Base-by-base conservation (phyloP, 208 protist genomes). In the Wallacemonas sp. region DNA sequence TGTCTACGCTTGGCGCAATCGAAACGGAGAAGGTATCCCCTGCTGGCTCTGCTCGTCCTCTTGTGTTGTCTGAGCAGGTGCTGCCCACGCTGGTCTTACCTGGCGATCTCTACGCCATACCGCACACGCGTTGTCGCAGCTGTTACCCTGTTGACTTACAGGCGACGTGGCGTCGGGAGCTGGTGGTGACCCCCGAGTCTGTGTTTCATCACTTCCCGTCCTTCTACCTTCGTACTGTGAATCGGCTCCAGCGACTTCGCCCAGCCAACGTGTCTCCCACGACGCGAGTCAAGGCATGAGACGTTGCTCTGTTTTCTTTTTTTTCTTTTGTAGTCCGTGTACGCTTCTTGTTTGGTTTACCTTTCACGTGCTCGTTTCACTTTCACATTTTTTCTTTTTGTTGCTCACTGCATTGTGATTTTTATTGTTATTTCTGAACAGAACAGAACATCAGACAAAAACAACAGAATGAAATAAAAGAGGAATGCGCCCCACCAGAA, bases 161-260 rank as follows among this genome's bases (percentile, higher is more conserved):
- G 12, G 54, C 33, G 5, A 27, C 69, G 12, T 72, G 66, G 77
- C 66, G 79, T 9, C 28, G 61, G 12, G 47, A 72, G 45, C 21
- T 84, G 30, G 36, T 80, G 27, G 11, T 74, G 0, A 56, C 39
- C 6, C 49, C 59, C 33, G 67, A 72, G 38, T 34, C 66, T 0
- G 61, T 69, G 21, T 60, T 78, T 26, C 80, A 87, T 19, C 80
- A 91, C 64, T 83, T 84, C 42, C 84, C 84, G 0, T 68, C 66
- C 38, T 72, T 76, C 46, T 91, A 91, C 47, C 38, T 84, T 42
- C 83, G 83, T 26, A 61, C 68, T 6, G 46, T 90, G 12, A 70
- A 80, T 21, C 66, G 79, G 6, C 64, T 88, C 6, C 63, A 58
- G n/a, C 51, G 51, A 26, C 30, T 31, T n/a, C 34, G 45, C 17